phyloP scores from a whole-genome alignment of 2,329 filamentous ascomycete genomes.

The Fonsecaea pugnacius region DNA sequence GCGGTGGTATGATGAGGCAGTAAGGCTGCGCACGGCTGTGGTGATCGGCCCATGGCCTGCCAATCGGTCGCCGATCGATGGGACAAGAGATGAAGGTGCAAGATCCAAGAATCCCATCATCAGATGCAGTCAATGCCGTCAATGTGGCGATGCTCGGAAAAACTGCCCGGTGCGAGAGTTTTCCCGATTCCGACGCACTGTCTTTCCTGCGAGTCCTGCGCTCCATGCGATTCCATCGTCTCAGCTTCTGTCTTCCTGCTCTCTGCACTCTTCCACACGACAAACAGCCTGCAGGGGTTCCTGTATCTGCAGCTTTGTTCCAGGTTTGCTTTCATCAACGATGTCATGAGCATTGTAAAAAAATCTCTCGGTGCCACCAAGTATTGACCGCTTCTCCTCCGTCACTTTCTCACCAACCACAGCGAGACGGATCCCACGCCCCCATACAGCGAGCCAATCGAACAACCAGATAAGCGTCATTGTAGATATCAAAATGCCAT shows the following conservation, averaged over 20 bases:
- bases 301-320: conserved; percentile 1
- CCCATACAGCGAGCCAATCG: conserved; percentile 1
- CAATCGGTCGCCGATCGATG: conserved; percentile 6
- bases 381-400: conserved; percentile 28
- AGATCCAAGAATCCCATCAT: neutral
- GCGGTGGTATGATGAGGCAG: neutral
- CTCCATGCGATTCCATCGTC: neutral
- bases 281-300: neutral
- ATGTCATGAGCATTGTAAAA: conserved; percentile 12
- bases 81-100: conserved; percentile 7
- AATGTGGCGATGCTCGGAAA: conserved; percentile 5
- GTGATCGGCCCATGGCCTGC: neutral
- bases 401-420: conserved; percentile 16
- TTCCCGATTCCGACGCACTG: conserved; percentile 12
- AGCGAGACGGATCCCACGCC: conserved; percentile 10
- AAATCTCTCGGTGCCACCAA: neutral
- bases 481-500: conserved; percentile 28
- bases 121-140: neutral
- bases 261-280: neutral
- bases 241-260: neutral
- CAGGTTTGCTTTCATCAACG: neutral
- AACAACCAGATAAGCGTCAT: conserved; percentile 23
- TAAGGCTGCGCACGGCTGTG: neutral
- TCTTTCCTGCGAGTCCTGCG: neutral
- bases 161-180: neutral